These are phyloP conservation scores for Euclidium syriacum DNA, from an alignment of 345 rosid species.

Conservation along the genomic window DNA sequence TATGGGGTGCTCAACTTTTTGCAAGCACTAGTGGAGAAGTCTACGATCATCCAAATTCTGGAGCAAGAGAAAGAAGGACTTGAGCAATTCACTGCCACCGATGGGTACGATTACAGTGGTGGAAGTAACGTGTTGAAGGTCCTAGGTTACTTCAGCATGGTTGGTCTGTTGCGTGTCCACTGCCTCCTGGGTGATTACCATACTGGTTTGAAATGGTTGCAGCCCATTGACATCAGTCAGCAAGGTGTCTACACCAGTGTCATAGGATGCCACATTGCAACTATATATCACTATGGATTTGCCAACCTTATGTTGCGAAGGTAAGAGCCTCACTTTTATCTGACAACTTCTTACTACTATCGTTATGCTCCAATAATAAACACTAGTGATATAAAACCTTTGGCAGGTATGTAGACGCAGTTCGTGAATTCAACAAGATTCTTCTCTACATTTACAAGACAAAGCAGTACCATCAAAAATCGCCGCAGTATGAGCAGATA, in stretches of 20 bases:
- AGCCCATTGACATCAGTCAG: slow-evolving; percentile 89
- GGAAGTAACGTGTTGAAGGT: slow-evolving; percentile 98
- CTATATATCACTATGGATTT: slow-evolving; percentile 96
- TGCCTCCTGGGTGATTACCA: slow-evolving; percentile 97
- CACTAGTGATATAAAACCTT: not conserved
- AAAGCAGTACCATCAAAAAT: slow-evolving; percentile 87
- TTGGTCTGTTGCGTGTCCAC: slow-evolving; percentile 90
- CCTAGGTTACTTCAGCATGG: slow-evolving; percentile 96
- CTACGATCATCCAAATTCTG: slow-evolving; percentile 69
- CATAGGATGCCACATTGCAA: slow-evolving; percentile 88
- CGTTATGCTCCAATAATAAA: too few relatives aligned
- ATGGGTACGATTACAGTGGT: slow-evolving; percentile 94
- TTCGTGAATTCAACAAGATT: slow-evolving; percentile 91
- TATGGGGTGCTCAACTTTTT: slow-evolving; percentile 96
- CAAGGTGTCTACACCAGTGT: slow-evolving; percentile 90
- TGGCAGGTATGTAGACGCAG: slow-evolving; percentile 86
- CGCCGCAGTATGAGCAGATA: slow-evolving; percentile 90
- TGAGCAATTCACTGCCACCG: slow-evolving; percentile 93
- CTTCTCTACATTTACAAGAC: slow-evolving; percentile 90
- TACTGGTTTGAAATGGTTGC: slow-evolving; percentile 87
- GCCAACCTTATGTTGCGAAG: slow-evolving; percentile 96
- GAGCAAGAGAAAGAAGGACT: slow-evolving; percentile 91
- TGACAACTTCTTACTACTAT: too few relatives aligned
- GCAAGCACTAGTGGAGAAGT: slow-evolving; percentile 98
- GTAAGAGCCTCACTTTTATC: slow-evolving; percentile 31